Evolutionary conservation across 2,329 filamentous ascomycete genomes (phyloP), one percentile per base, ranked within the genome.

Genomic region (Sporothrix euskadiensis): DNA sequence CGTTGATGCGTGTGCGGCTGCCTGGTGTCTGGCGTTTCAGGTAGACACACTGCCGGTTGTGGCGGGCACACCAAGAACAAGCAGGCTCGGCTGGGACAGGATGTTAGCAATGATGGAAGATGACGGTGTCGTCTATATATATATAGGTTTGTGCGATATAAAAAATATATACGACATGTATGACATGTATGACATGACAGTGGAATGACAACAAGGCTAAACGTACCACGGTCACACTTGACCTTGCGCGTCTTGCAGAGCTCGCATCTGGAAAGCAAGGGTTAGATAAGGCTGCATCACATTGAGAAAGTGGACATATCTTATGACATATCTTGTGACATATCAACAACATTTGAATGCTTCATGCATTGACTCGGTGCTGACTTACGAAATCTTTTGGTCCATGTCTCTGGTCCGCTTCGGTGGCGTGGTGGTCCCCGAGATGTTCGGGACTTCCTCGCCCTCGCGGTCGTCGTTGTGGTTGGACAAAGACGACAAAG

Each of bases 221-320:
- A 74, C 70, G 6, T 70, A 72, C 70, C 73, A 73, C 92, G 88
- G 82, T 94, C 92, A 81, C 91, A 92, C 85, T 92, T 92, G 54
- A 91, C 89, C 88, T 94, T 95, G 83, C 92, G 86, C 81, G 92
- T 89, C 82, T 94, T 94, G 84, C 92, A 94, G 72, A 92, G 86
- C 82, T 94, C 92, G 79, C 92, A 91, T 87, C 75, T 85, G 77
- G 26, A 14, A 35, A 12, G 41, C 10, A 26, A 14, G 10, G 19
- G 61, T 66, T 66, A 66, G 61, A 66, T 44, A 66, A 66, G 61
- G 39, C 39, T 63, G 59, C 14, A 19, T 8, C 30, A 26, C 22
- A 59, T 3, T 8, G 30, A 16, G 26, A 6, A 14, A 6, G 9
- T 56, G 52, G 22, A 56, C 26, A 56, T 56, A 30, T 26, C 52